Base-by-base conservation (phyloP, 2,329 filamentous ascomycete species). In the Talaromyces sp. region DNA sequence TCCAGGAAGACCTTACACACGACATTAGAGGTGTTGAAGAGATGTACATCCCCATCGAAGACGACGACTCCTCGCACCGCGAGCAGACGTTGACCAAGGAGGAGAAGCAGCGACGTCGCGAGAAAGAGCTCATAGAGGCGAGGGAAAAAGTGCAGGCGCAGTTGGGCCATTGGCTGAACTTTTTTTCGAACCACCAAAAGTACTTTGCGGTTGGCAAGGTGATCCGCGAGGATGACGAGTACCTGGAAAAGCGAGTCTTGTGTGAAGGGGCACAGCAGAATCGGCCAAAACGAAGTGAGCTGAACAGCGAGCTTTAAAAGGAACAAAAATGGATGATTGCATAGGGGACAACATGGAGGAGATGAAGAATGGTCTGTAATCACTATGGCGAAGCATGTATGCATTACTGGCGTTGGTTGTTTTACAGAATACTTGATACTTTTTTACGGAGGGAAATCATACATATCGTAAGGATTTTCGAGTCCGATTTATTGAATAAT, bases 11-110 rank as follows among this genome's bases (percentile, higher is more conserved):
- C 80, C 81, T 87, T 32, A 95, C 88, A 1, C 83, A 89, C 3
- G 95, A 99, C 77, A 78, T 97, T 73, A 85, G 90, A 63, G 95
- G 95, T 52, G 88, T 91, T 4, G 95, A 98, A 78, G 84, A 87
- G 64, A 95, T 96, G 84, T 98, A 86, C 76, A 74, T 88, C 1
- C 84, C 86, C 0, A 72, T 93, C 9, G 82, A 89, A 27, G 89
- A 93, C 38, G 78, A 83, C 19, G 81, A 79, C 13, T 71, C 69
- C 49, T 65, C 58, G 31, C 71, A 67, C 21, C 68, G 67, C 29
- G 66, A 72, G n/a, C 66, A 66, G 62, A 56, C 55, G 7, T 62
- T 79, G 65, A 73, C 68, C 6, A 69, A 68, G 38, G 72, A 68
- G n/a, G 70, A 78, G 70, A 69, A 74, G 67, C 84, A 84, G 74